These are phyloP conservation scores for Barnettozyma sucrosica DNA, from an alignment of 805 yeast genomes.

Conservation along the genomic window DNA sequence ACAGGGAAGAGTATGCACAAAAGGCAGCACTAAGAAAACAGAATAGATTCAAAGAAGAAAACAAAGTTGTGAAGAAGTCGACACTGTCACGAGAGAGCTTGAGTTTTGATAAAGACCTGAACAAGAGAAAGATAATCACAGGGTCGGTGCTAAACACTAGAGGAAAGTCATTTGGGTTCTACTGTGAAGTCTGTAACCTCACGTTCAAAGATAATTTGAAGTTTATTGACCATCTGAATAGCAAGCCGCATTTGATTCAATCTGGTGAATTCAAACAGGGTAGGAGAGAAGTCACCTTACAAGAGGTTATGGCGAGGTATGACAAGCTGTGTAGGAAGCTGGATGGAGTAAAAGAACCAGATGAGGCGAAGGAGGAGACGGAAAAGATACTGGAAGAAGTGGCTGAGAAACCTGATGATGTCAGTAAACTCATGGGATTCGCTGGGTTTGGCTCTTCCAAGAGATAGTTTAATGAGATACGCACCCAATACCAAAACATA, in stretches of 20 bases:
- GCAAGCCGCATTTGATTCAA: slow-evolving; percentile 55
- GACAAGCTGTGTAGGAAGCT: slow-evolving; percentile 24
- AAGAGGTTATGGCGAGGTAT: slow-evolving; percentile 40
- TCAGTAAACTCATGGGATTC: slow-evolving; percentile 53
- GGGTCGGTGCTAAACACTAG: slow-evolving; percentile 28
- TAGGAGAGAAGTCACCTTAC: slow-evolving; percentile 40
- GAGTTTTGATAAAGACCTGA: slow-evolving; percentile 26
- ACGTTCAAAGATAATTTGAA: slow-evolving; percentile 81
- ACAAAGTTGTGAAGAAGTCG: slow-evolving; percentile 6
- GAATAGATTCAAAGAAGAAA: slow-evolving; percentile 9
- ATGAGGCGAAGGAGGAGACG: slow-evolving; percentile 33
- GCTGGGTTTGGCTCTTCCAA: slow-evolving; percentile 37
- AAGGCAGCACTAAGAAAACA: slow-evolving; percentile 13
- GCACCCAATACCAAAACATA: neutral
- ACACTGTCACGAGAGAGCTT: slow-evolving; percentile 15
- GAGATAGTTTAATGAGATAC: neutral
- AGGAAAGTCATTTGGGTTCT: slow-evolving; percentile 74
- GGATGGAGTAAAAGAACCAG: slow-evolving; percentile 36
- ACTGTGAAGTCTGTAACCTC: slow-evolving; percentile 73
- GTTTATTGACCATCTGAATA: slow-evolving; percentile 76
- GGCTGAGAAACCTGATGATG: slow-evolving; percentile 20
- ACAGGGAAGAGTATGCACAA: slow-evolving; percentile 55
- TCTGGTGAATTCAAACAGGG: slow-evolving; percentile 32
- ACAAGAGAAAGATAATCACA: slow-evolving; percentile 30
- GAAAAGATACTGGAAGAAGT: slow-evolving; percentile 24